Evolutionary conservation across 345 rosid genomes (phyloP), one percentile per base, ranked within the genome.

Genomic region (Hibiscus syriacus): DNA sequence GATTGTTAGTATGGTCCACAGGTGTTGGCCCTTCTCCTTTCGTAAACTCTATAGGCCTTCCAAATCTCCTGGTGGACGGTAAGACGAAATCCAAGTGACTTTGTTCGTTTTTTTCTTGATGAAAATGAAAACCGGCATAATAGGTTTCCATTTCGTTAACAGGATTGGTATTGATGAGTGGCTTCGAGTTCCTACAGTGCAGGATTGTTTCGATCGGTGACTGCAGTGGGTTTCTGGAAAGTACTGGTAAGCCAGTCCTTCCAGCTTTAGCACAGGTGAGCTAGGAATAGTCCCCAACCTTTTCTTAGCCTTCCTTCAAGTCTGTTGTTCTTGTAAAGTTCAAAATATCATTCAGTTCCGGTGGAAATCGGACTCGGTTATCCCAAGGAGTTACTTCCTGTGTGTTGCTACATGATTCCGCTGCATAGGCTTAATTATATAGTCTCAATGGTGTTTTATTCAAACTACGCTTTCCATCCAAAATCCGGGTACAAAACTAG

Each of bases 61-160:
- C 97, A 90, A 93, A 80, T 87, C 87, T 72, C 96, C 93, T 0
- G 94, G 96, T 74, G 96, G 96, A 71, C 89, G 98, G 97, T 86
- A 67, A 80, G 75, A 46, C 38, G 17, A 30, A n/a, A 50, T 53
- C 55, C 29, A 26, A 41, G 16, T 59, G 27, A 14, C 50, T 52
- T 27, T 14, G 5, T 22, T 57, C 7, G 1, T 27, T 16, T 32
- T 58, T 17, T 17, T 58, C 63, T 58, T 17, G 23, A 17, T 58
- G 63, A 38, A 38, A 38, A 38, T 38, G 10, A 38, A 38, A 36
- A 38, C n/a, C 43, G 8, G 17, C 66, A 38, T 38, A 22, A 13
- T 20, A 22, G 10, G 41, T 58, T 58, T 41, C 53, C 65, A 16
- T 43, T 43, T 25, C 27, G 22, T 23, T 60, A 56, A 63, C 82